Evolutionary conservation across 371 early-diverging fungal genomes (phyloP).

Genomic region (Apophysomyces trapeziformis): DNA sequence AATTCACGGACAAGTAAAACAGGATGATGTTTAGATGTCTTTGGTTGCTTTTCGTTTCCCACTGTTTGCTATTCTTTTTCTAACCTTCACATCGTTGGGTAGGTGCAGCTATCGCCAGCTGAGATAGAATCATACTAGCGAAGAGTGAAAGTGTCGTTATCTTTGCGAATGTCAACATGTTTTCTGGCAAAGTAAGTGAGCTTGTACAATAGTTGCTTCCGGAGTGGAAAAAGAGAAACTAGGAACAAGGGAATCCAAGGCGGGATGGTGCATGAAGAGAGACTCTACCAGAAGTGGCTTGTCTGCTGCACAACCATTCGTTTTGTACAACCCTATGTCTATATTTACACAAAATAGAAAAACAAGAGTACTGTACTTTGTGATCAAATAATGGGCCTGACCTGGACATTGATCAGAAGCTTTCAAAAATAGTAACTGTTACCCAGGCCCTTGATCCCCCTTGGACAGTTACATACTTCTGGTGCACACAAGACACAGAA

Average conservation of each 20-base stretch:
- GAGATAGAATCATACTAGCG: neutral
- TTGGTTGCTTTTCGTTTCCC: neutral
- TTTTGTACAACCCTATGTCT: neutral
- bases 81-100: neutral
- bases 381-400: too few species aligned
- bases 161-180: neutral
- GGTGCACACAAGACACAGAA: too few species aligned
- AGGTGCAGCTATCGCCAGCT: neutral
- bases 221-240: neutral
- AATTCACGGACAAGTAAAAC: neutral
- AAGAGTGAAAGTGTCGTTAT: neutral
- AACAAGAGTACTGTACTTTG: too few species aligned
- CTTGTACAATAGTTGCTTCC: neutral
- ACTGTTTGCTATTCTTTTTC: neutral
- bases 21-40: neutral
- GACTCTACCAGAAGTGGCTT: neutral
- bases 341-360: too few species aligned
- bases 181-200: neutral
- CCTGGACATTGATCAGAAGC: neutral
- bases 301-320: neutral
- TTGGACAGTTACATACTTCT: too few species aligned
- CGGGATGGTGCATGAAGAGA: conserved; percentile 1
- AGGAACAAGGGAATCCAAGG: neutral
- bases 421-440: neutral
- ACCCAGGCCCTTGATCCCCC: neutral